Conservation (phyloP, 2,329 filamentous ascomycete genomes). For the Ophiosphaerella herpotricha region DNA sequence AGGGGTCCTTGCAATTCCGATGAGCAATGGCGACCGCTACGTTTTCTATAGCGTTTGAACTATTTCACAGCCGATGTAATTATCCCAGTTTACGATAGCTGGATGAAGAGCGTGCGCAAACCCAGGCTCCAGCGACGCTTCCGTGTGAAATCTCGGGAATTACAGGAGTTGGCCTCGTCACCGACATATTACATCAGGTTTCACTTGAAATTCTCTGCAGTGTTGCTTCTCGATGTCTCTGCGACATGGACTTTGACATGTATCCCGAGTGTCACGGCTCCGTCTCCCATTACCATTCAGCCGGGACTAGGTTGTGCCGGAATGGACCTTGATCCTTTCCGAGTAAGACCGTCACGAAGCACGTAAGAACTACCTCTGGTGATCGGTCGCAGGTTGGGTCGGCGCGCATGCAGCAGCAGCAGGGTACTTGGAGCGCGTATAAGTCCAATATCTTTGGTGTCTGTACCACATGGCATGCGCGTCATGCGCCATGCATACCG, state of each 20-base stretch:
- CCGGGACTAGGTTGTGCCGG: slow-evolving; percentile 23
- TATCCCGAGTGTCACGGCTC: slow-evolving; percentile 9
- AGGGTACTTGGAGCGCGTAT: neutral
- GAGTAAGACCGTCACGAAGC: slow-evolving; percentile 16
- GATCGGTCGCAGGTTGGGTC: slow-evolving; percentile 1
- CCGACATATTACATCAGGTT: neutral
- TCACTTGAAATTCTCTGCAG: neutral
- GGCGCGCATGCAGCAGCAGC: neutral
- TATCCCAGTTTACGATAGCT: slow-evolving; percentile 12
- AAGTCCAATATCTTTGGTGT: neutral
- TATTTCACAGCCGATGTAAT: slow-evolving; percentile 17
- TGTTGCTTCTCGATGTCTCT: neutral
- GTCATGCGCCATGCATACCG: too few species aligned
- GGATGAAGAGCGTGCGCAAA: neutral
- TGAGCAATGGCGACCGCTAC: slow-evolving; percentile 16
- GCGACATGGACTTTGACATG: neutral
- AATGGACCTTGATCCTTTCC: slow-evolving; percentile 13
- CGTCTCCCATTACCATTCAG: slow-evolving; percentile 27
- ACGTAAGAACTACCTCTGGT: neutral
- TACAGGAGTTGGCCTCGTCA: neutral
- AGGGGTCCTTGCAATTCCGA: slow-evolving; percentile 18
- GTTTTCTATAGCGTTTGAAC: slow-evolving; percentile 24
- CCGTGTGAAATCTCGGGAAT: neutral
- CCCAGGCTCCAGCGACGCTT: slow-evolving; percentile 1
- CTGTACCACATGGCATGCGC: neutral